Evolutionary conservation across 371 early-diverging fungal species (phyloP).

Genomic region (Syncephalastrum contaminatum): DNA sequence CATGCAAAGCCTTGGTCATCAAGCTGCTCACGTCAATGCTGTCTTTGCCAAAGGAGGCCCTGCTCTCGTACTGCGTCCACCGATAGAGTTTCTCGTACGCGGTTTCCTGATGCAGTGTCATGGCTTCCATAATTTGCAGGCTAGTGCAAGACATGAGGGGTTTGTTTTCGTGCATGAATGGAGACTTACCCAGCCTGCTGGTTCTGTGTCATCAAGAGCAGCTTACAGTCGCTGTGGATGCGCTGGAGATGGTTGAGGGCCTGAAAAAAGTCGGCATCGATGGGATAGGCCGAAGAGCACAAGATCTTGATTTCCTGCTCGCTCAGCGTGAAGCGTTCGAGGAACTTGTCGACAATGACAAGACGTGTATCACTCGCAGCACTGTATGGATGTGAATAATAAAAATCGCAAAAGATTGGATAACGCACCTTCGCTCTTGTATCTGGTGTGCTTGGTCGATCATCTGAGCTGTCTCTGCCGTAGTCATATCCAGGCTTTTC

Average conservation of each 20-base stretch:
- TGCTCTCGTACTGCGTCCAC: conserved; percentile 79
- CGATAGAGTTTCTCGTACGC: conserved; percentile 77
- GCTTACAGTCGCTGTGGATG: conserved; percentile 76
- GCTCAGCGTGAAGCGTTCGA: conserved; percentile 69
- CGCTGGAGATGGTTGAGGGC: conserved; percentile 72
- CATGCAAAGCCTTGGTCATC: conserved; percentile 68
- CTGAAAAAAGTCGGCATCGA: conserved; percentile 68
- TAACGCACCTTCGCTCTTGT: conserved; percentile 56
- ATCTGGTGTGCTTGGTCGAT: conserved; percentile 67
- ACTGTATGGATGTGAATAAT: conserved; percentile 21
- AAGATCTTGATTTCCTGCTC: conserved; percentile 62
- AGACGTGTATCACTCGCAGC: conserved; percentile 53
- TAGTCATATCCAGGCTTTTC: conserved; percentile 48
- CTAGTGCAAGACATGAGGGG: conserved; percentile 27
- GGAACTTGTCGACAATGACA: conserved; percentile 56
- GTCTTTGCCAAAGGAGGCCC: conserved; percentile 65
- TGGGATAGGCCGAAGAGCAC: conserved; percentile 47
- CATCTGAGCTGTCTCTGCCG: conserved; percentile 57
- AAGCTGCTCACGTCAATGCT: conserved; percentile 69
- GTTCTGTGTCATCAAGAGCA: conserved; percentile 70
- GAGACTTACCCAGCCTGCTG: conserved; percentile 72
- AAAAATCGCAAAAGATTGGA: background rate
- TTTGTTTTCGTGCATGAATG: background rate
- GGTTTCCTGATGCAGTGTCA: conserved; percentile 67
- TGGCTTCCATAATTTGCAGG: conserved; percentile 77